Evolutionary conservation across 2,329 filamentous ascomycete genomes (phyloP), one percentile per base, ranked within the genome.

Genomic region (Coniochaeta prunicola): DNA sequence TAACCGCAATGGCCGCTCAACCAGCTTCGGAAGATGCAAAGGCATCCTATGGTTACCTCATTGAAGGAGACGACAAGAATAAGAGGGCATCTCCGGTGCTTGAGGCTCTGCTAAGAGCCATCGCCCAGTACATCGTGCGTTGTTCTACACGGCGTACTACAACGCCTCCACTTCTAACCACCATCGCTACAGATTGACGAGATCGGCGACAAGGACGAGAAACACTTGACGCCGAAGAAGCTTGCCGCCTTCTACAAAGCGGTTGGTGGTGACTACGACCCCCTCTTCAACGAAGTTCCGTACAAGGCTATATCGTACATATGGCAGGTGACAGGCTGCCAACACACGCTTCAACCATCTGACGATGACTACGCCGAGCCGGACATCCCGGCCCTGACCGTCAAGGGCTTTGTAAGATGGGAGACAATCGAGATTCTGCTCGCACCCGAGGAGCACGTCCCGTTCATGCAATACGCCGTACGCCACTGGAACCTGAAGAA

Each of bases 361-460:
- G 82, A 85, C 40, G 81, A 87, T 66, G 84, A 90, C 62, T 97
- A 90, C 70, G 82, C 82, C 3, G 78, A 86, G 0, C 94, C 93
- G 0, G 86, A 83, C 0, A 82, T 97, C 45, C 94, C 94, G 0
- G 90, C 92, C 15, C 76, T 99, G 59, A 96, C 93, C 36, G 79
- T 82, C 0, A 84, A 85, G 67, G 94, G 94, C 42, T 99, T 96
- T 71, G 90, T 93, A 48, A 87, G 91, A 70, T 99, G 93, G 93
- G 89, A 96, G 76, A 91, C 90, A 0, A 89, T 97, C 58, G 91
- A 97, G 74, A 82, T 96, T 24, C 77, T 97, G 36, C 82, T 97
- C 1, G 90, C 87, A 1, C 94, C 94, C 0, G 88, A 94, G 65
- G 90, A 96, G 66, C 92, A 97, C 74, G 89, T 92, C 0, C 85